These are phyloP conservation scores for Cyberlindnera lachancei DNA, from an alignment of 805 yeast species.

Conservation along the genomic window DNA sequence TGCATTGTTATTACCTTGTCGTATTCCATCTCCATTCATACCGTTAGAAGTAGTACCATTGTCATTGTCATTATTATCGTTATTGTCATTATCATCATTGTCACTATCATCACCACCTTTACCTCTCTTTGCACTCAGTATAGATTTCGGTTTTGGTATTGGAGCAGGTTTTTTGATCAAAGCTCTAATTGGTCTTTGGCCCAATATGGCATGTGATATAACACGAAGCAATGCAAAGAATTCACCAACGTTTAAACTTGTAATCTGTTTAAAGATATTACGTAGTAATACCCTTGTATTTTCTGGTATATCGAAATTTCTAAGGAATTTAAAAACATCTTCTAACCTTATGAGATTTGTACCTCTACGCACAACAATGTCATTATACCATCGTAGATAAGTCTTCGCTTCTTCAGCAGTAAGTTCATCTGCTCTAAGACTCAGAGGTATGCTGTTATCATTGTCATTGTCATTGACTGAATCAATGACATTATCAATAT, in stretches of 20 bases:
- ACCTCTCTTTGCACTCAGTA: constrained; percentile 52
- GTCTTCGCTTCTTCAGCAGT: constrained; percentile 75
- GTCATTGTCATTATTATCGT: background rate
- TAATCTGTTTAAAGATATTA: constrained; percentile 43
- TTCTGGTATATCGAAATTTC: constrained; percentile 62
- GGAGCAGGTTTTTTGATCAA: constrained; percentile 50
- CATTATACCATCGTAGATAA: constrained; percentile 90
- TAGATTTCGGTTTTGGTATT: constrained; percentile 75
- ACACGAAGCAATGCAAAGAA: constrained; percentile 83
- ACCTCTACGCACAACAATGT: constrained; percentile 65
- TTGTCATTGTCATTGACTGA: constrained; percentile 12
- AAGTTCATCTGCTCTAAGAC: constrained; percentile 59
- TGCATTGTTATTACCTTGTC: too few relatives aligned
- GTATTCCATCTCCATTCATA: background rate
- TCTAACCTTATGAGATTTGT: constrained; percentile 57
- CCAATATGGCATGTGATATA: constrained; percentile 60
- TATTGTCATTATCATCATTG: constrained; percentile 18
- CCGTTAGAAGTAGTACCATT: too few relatives aligned
- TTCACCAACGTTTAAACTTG: constrained; percentile 75
- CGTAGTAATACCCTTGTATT: constrained; percentile 42
- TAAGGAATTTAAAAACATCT: constrained; percentile 74
- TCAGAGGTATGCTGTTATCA: constrained; percentile 46
- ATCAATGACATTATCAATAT: too few relatives aligned
- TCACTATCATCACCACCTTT: constrained; percentile 38
- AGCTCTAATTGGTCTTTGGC: constrained; percentile 44